Conservation (phyloP, 306 rosid genomes). For the Casuarina glauca region DNA sequence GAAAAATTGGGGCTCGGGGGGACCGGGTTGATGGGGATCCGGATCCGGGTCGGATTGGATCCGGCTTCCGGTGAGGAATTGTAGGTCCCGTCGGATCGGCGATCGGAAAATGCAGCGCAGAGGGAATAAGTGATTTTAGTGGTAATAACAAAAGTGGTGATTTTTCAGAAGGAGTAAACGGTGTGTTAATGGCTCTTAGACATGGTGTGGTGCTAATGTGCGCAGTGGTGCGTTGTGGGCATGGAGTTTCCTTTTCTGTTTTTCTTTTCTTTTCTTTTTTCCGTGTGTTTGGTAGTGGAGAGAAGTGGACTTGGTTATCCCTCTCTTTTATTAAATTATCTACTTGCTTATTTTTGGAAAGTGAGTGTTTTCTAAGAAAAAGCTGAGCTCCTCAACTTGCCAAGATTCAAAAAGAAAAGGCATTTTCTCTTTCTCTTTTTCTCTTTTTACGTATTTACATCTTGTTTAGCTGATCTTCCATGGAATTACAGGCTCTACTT, state of each 20-base stretch:
- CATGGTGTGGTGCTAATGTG: background rate
- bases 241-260: background rate
- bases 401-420: background rate
- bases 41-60: conserved; percentile 13
- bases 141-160: conserved; percentile 33
- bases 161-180: conserved; percentile 41
- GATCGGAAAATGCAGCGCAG: conserved; percentile 32
- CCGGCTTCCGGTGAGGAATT: conserved; percentile 34
- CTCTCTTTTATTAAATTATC: background rate
- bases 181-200: conserved; percentile 21
- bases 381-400: background rate
- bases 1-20: conserved; percentile 14
- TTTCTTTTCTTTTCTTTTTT: background rate
- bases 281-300: background rate
- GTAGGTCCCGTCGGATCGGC: conserved; percentile 45
- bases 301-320: background rate
- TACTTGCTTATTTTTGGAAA: background rate
- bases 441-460: background rate
- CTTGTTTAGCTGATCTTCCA: background rate
- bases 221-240: conserved; percentile 6
- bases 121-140: conserved; percentile 18
- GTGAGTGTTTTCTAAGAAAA: background rate
- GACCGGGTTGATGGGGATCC: conserved; percentile 21
- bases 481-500: background rate
- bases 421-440: too few relatives aligned